These are phyloP conservation scores for Triadica sebifera DNA, from an alignment of 345 rosid genomes.

Conservation along the genomic window DNA sequence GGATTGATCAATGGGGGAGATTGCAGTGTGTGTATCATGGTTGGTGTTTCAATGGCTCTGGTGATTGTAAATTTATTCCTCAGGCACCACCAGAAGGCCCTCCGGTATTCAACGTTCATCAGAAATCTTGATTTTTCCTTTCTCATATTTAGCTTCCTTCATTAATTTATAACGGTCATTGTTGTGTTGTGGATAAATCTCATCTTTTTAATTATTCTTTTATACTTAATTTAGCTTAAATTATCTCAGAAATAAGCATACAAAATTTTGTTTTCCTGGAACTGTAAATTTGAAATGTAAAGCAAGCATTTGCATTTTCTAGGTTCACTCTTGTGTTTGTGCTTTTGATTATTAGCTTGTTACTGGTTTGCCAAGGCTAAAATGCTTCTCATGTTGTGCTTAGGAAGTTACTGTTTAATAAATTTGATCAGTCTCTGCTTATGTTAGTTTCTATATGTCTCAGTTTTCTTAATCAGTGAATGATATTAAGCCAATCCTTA, in stretches of 20 bases:
- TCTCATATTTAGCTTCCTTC: too few species aligned
- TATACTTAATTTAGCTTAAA: too few species aligned
- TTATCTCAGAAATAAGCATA: background rate
- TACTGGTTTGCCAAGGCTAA: background rate
- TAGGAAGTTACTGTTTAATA: too few species aligned
- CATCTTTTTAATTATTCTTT: too few species aligned
- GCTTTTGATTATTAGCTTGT: background rate
- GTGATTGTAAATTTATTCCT: slow-evolving; percentile 16
- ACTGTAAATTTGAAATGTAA: background rate
- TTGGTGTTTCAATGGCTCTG: slow-evolving; percentile 75
- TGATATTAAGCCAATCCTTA: too few species aligned
- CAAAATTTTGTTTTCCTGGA: background rate
- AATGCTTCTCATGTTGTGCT: too few species aligned
- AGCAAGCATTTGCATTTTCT: background rate
- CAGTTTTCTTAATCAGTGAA: too few species aligned
- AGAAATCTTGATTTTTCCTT: too few species aligned
- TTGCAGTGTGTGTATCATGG: slow-evolving; percentile 86
- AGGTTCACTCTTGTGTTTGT: background rate
- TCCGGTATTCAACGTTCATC: slow-evolving; percentile 9
- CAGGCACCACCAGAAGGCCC: slow-evolving; percentile 78
- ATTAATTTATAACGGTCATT: background rate
- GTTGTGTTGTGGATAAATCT: background rate
- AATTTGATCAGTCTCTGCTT: too few species aligned
- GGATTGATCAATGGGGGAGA: slow-evolving; percentile 75
- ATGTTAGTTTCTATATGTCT: too few species aligned